Evolutionary conservation across 1,284 basidiomycete species (phyloP), one percentile per base, ranked within the genome.

Genomic region (Gomphus bonarii): DNA sequence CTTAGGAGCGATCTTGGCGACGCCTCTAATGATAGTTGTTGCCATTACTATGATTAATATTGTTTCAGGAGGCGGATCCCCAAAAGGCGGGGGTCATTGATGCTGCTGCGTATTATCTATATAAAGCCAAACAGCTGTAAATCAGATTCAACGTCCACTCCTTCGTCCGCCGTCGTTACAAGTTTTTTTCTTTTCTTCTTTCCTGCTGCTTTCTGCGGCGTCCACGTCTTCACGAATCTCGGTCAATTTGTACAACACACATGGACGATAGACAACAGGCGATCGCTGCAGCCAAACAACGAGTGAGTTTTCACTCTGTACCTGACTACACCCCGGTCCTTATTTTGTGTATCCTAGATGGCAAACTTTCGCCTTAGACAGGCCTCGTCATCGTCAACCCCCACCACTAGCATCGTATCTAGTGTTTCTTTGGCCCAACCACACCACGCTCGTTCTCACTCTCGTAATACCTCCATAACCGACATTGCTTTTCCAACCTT

Each of bases 401-500:
- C n/a, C 14, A 33, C 18, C 16, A 54, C 48, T 20, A 22, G 18
- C 36, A 36, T 20, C 3, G 44, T 44, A 10, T 49, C 33, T n/a
- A 38, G 38, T 30, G 30, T 48, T 20, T 35, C 25, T 40, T 31
- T 48, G 40, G 33, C 48, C 36, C 35, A 49, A 55, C 31, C 73
- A 28, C 5, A 28, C 43, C 82, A 85, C 69, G 71, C 70, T 64
- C 85, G 85, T 63, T 85, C 86, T 52, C 85, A 83, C 67, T 88
- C 86, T 61, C 82, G 85, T 64, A 85, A 82, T 65, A 67, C 69
- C 57, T 83, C 77, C 49, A 63, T 73, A 20, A 71, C 69, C 30
- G 46, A 43, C 43, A 44, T 51, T 49, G 28, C 57, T 47, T 57
- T 65, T 31, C 64, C 78, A 44, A 64, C 77, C 61, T 78, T 79